Conservation (phyloP, 179 eudicot genomes). For the Heliamphora pulchella region DNA sequence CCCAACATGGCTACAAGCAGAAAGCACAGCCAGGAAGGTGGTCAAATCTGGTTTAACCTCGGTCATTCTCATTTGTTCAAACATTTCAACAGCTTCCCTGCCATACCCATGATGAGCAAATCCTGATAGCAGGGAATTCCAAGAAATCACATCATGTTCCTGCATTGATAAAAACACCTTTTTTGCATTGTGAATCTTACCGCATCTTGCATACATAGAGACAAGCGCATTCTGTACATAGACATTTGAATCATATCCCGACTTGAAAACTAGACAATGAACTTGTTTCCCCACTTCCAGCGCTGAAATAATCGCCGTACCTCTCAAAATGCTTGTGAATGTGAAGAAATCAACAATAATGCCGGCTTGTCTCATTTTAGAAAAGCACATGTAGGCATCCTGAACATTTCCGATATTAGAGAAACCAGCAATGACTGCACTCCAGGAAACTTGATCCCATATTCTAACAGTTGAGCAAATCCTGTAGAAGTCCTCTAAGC, state of each 20-base stretch:
- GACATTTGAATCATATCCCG: conserved; percentile 29
- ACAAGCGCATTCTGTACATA: conserved; percentile 49
- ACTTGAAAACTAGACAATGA: conserved; percentile 40
- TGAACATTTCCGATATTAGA: conserved; percentile 37
- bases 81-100: conserved; percentile 36
- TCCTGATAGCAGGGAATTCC: conserved; percentile 54
- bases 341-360: conserved; percentile 37
- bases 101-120: conserved; percentile 48
- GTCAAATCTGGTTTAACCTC: conserved; percentile 39
- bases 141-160: conserved; percentile 41
- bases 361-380: conserved; percentile 44
- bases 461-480: conserved; percentile 28
- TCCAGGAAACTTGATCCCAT: conserved; percentile 56
- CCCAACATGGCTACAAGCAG: conserved; percentile 61
- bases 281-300: conserved; percentile 46
- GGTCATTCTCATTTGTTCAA: conserved; percentile 44
- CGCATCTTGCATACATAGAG: conserved; percentile 64
- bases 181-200: conserved; percentile 37
- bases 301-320: conserved; percentile 29
- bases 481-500: conserved; percentile 31
- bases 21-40: conserved; percentile 46
- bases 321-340: conserved; percentile 37
- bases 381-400: conserved; percentile 37
- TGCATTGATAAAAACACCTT: conserved; percentile 37
- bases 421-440: conserved; percentile 51